These are phyloP conservation scores for Naematelia encephala DNA, from an alignment of 768 basidiomycete species.

Conservation along the genomic window DNA sequence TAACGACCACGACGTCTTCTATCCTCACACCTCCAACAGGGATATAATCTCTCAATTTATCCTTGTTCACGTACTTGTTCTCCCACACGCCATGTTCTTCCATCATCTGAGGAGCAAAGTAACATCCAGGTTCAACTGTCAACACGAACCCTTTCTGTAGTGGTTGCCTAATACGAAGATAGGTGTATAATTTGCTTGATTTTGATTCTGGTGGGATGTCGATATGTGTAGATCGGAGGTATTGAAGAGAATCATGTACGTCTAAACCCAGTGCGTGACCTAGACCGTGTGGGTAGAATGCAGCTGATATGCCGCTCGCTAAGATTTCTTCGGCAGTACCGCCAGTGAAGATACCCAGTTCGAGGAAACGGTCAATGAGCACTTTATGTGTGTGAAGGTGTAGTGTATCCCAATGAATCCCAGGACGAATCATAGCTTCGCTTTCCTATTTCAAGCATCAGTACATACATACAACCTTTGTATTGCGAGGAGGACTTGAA, in stretches of 20 bases:
- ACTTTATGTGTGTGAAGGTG: conserved; percentile 78
- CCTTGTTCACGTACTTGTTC: conserved; percentile 63
- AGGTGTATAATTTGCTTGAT: conserved; percentile 65
- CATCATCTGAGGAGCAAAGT: conserved; percentile 72
- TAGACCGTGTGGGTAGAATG: conserved; percentile 90
- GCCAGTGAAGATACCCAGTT: conserved; percentile 76
- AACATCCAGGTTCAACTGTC: conserved; percentile 84
- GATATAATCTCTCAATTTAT: conserved; percentile 67
- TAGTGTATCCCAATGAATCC: conserved; percentile 84
- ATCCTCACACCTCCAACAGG: conserved; percentile 86
- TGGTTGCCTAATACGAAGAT: conserved; percentile 72
- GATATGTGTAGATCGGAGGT: conserved; percentile 57
- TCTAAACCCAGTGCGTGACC: conserved; percentile 85
- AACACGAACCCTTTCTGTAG: conserved; percentile 77
- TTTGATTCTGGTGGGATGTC: conserved; percentile 52
- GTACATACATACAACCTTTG: too few species aligned
- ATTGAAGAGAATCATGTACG: conserved; percentile 86
- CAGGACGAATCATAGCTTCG: conserved; percentile 67
- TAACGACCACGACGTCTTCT: conserved; percentile 86
- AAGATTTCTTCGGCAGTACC: conserved; percentile 58
- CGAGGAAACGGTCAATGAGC: conserved; percentile 76
- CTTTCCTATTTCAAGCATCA: conserved; percentile 67
- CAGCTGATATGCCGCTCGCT: conserved; percentile 68
- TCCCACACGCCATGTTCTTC: conserved; percentile 40
- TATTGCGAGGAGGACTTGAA: neutral